These are phyloP conservation scores for Simmondsia chinensis DNA, from an alignment of 148 eudicot species.

Conservation along the genomic window DNA sequence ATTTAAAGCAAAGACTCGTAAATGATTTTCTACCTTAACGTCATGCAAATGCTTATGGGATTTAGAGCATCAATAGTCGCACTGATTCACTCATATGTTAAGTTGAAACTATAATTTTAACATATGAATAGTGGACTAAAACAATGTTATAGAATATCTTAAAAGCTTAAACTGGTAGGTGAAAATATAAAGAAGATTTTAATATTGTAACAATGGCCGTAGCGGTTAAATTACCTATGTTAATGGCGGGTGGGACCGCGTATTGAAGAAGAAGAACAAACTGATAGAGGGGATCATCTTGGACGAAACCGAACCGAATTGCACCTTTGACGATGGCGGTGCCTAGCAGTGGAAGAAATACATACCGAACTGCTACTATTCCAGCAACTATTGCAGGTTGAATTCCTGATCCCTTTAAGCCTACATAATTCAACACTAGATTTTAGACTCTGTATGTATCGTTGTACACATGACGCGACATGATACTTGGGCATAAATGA, in stretches of 20 bases:
- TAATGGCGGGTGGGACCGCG: slow-evolving; percentile 95
- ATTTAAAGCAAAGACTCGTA: no score
- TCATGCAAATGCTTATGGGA: no score
- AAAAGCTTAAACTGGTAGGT: no score
- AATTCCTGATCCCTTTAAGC: slow-evolving; percentile 47
- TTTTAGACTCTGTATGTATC: background rate
- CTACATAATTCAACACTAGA: slow-evolving; percentile 11
- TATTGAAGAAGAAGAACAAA: slow-evolving; percentile 79
- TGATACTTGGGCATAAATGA: background rate
- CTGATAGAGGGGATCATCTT: slow-evolving; percentile 51
- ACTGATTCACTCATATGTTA: no score
- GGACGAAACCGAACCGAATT: slow-evolving; percentile 30
- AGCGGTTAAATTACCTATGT: slow-evolving; percentile 36
- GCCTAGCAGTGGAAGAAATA: slow-evolving; percentile 56
- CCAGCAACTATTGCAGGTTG: slow-evolving; percentile 34
- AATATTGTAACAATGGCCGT: no score
- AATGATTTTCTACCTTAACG: no score
- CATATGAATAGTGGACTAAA: no score
- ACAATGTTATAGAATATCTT: no score
- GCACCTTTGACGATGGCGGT: slow-evolving; percentile 47
- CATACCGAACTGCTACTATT: slow-evolving; percentile 38
- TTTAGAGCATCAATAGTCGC: no score
- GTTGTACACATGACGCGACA: background rate
- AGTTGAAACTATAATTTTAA: no score
- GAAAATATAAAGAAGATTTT: no score